These are phyloP conservation scores for Pyrenophora teres DNA, from an alignment of 2,329 filamentous ascomycete species.

Conservation along the genomic window DNA sequence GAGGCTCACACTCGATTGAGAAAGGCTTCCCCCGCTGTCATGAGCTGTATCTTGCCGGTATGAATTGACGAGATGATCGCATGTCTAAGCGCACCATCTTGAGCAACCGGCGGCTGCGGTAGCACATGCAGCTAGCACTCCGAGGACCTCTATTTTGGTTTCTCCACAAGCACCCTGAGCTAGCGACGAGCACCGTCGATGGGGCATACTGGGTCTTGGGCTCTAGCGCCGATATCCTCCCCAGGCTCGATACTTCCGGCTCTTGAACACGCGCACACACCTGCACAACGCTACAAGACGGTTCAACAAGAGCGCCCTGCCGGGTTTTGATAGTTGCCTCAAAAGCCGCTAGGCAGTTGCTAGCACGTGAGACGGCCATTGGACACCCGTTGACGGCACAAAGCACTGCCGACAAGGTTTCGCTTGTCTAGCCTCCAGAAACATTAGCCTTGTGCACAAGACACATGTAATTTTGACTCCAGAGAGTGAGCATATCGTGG, in stretches of 20 bases:
- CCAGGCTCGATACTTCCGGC: constrained; percentile 11
- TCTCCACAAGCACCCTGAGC: constrained; percentile 9
- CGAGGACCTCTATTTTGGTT: constrained; percentile 8
- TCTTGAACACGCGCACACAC: constrained; percentile 14
- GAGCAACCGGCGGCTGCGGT: constrained; percentile 14
- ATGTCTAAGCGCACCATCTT: constrained; percentile 2
- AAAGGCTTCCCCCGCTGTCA: constrained; percentile 17
- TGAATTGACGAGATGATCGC: background rate
- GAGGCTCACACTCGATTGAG: constrained; percentile 18
- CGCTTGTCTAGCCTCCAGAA: constrained; percentile 20
- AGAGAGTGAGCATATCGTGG: background rate
- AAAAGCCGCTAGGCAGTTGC: constrained; percentile 5
- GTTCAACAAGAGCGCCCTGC: constrained; percentile 13
- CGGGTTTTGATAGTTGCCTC: constrained; percentile 1
- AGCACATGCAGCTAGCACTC: constrained; percentile 1
- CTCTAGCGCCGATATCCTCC: constrained; percentile 10
- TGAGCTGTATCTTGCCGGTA: constrained; percentile 2
- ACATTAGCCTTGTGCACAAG: constrained; percentile 11
- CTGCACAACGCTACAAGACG: background rate
- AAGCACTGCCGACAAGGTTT: constrained; percentile 3
- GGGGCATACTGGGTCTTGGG: constrained; percentile 2
- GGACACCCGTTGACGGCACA: constrained; percentile 7
- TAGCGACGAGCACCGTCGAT: constrained; percentile 13
- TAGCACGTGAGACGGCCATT: constrained; percentile 20
- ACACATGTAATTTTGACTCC: constrained; percentile 23